A percentile compares a stretch with the other conserved stretches of the same genome.
Conservation (phyloP, 164 flowering plant species). For the Berberis thunbergii region DNA sequence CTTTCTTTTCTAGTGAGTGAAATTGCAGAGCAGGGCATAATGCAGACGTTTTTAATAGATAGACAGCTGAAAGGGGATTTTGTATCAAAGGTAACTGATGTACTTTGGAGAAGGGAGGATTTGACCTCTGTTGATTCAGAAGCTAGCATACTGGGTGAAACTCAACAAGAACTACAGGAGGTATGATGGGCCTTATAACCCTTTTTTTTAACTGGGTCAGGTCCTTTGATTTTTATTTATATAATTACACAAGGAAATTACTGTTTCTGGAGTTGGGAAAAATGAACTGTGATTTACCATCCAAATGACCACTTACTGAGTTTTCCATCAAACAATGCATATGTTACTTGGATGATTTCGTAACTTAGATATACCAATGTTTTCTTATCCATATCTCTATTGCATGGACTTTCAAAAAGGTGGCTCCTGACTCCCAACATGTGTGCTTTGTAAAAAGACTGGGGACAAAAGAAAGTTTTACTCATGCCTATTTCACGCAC, state of each 20-base stretch:
- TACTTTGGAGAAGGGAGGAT: conserved; percentile 39
- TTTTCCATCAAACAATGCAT: no score
- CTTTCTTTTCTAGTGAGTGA: conserved; percentile 24
- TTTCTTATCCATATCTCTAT: no score
- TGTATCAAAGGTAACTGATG: conserved; percentile 59
- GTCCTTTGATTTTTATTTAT: neutral
- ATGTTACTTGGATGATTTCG: no score
- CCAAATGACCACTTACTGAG: no score
- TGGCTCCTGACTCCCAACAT: no score
- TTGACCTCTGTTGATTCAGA: conserved; percentile 20
- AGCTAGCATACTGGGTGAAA: conserved; percentile 7
- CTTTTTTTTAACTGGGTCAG: neutral
- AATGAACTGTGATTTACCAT: no score
- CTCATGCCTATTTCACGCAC: no score
- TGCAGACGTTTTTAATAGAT: conserved; percentile 52
- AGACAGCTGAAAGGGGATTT: conserved; percentile 69
- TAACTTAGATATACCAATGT: no score
- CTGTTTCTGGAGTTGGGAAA: no score
- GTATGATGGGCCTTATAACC: conserved; percentile 10
- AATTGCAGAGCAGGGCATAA: conserved; percentile 44
- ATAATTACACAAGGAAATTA: neutral
- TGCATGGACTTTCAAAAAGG: no score
- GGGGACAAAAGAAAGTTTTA: no score
- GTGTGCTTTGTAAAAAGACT: no score
- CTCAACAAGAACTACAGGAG: conserved; percentile 26